phyloP scores from a whole-genome alignment of 208 protist genomes.

The Naegleria gruberi region DNA sequence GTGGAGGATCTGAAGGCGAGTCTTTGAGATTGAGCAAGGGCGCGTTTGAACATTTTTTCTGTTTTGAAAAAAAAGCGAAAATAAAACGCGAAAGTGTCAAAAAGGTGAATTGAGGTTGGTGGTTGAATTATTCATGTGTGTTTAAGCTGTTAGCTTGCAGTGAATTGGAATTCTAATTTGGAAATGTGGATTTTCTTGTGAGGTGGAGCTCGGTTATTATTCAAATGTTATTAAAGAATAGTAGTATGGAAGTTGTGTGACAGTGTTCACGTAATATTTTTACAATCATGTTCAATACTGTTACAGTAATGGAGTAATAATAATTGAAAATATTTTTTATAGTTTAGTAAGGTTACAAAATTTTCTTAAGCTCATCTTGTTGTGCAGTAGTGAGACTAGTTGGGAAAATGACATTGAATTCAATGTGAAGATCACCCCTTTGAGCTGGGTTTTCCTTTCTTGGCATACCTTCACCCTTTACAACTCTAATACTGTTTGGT shows the following conservation, averaged over 20 bases:
- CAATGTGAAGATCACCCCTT: constrained; percentile 8
- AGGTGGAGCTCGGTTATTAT: no score
- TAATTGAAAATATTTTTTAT: no score
- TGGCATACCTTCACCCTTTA: constrained; percentile 20
- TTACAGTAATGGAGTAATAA: no score
- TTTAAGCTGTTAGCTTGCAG: no score
- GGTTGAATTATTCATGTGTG: no score
- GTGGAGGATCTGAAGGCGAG: background rate
- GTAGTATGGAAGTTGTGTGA: no score
- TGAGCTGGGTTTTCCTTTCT: background rate
- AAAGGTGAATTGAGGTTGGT: no score
- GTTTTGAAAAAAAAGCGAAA: background rate
- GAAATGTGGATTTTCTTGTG: no score
- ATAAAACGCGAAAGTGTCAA: background rate
- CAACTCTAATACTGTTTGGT: background rate
- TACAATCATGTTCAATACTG: no score
- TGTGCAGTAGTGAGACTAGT: background rate
- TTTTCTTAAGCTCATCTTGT: background rate
- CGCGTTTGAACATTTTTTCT: background rate
- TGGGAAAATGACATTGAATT: constrained; percentile 24
- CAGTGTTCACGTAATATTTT: no score
- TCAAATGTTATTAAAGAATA: no score
- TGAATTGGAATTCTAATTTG: no score
- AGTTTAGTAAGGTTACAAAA: constrained; percentile 16
- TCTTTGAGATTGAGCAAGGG: background rate